These are phyloP conservation scores for Pythium myriotylum DNA, from an alignment of 352 stramenopile species.

Conservation along the genomic window DNA sequence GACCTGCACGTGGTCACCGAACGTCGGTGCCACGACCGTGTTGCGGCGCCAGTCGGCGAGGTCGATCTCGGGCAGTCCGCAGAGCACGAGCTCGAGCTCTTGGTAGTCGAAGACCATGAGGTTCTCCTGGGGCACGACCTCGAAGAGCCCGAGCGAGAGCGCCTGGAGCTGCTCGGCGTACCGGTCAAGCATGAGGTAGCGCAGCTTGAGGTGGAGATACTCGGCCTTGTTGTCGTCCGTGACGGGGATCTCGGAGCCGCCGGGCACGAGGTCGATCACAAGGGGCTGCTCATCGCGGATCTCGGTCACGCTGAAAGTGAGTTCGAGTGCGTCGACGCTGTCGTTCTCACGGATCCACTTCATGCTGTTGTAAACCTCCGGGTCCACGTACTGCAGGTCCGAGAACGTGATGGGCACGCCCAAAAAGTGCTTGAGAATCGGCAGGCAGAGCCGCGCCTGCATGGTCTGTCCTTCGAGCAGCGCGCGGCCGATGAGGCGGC, in stretches of 20 bases:
- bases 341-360: conserved; percentile 72
- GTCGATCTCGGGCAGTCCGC: conserved; percentile 86
- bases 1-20: conserved; percentile 47
- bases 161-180: conserved; percentile 92
- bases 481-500: conserved; percentile 64
- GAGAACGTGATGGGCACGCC: conserved; percentile 83
- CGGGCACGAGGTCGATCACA: conserved; percentile 63
- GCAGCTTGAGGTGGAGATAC: conserved; percentile 93
- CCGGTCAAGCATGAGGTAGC: conserved; percentile 95
- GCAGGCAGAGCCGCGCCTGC: conserved; percentile 66
- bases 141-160: conserved; percentile 92
- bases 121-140: conserved; percentile 96
- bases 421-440: conserved; percentile 81
- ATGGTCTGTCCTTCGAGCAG: conserved; percentile 79
- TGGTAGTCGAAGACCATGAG: conserved; percentile 98
- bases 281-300: conserved; percentile 57
- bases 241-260: conserved; percentile 73
- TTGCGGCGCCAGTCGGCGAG: conserved; percentile 87
- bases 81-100: conserved; percentile 92
- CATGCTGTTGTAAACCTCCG: conserved; percentile 80
- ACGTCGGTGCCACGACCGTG: conserved; percentile 58
- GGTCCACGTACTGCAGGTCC: conserved; percentile 80
- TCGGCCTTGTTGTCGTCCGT: conserved; percentile 96
- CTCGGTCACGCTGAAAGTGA: conserved; percentile 80
- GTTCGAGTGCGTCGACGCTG: conserved; percentile 60